Evolutionary conservation across 768 basidiomycete species (phyloP).

Genomic region (Suillus bovinus): DNA sequence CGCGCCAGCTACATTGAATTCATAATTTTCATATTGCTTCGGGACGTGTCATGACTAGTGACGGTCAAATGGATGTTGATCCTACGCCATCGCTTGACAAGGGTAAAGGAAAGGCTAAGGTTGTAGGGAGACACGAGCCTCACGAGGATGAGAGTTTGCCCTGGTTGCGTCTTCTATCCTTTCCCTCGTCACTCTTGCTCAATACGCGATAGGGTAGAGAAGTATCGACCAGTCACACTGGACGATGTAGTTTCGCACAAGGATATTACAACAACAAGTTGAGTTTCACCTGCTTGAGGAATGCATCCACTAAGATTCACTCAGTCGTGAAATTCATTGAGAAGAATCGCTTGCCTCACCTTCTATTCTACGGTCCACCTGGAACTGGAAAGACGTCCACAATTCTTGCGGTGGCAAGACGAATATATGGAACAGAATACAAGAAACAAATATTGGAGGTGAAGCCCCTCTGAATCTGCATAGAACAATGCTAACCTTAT

Average conservation of each 20-base stretch:
- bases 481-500: conserved; percentile 6
- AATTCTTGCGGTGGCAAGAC: conserved; percentile 91
- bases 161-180: conserved; percentile 54
- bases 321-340: conserved; percentile 96
- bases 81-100: conserved; percentile 21
- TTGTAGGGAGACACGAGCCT: conserved; percentile 39
- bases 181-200: conserved; percentile 7
- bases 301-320: conserved; percentile 12
- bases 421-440: conserved; percentile 87
- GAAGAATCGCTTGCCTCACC: conserved; percentile 90
- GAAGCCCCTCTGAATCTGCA: background rate
- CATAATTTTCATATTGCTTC: background rate
- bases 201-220: conserved; percentile 79
- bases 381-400: conserved; percentile 99
- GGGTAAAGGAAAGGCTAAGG: conserved; percentile 75
- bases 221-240: conserved; percentile 89
- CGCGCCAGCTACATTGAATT: background rate
- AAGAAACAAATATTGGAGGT: conserved; percentile 95
- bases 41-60: conserved; percentile 49
- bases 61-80: conserved; percentile 53
- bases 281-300: conserved; percentile 1
- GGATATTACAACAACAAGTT: conserved; percentile 94
- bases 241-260: conserved; percentile 97
- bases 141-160: conserved; percentile 72
- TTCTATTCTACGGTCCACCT: conserved; percentile 97